Evolutionary conservation across 352 stramenopile genomes (phyloP).

Genomic region (Hyaloperonospora brassicae): DNA sequence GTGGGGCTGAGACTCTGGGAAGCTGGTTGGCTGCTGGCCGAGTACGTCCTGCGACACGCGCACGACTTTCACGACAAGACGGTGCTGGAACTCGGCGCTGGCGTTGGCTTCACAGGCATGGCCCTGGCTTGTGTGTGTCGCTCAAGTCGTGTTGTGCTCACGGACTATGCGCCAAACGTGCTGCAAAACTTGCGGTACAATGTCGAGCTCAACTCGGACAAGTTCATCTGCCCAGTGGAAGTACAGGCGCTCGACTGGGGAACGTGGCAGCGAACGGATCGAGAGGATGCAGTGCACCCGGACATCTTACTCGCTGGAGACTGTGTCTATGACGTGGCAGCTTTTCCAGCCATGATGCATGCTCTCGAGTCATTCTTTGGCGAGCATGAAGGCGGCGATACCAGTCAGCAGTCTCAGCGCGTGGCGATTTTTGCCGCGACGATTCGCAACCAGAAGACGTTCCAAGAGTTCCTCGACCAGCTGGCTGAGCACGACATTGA

Average conservation of each 20-base stretch:
- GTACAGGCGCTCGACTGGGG: conserved; percentile 68
- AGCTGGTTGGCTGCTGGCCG: conserved; percentile 63
- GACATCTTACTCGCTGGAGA: conserved; percentile 68
- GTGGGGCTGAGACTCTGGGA: conserved; percentile 82
- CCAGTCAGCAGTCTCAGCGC: conserved; percentile 9
- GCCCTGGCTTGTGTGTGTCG: conserved; percentile 37
- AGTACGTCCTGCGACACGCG: conserved; percentile 54
- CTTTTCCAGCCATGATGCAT: conserved; percentile 50
- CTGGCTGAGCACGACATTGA: conserved; percentile 42
- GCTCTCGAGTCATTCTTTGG: conserved; percentile 54
- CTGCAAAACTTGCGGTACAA: conserved; percentile 82
- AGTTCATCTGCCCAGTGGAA: conserved; percentile 40
- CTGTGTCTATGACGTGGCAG: conserved; percentile 64
- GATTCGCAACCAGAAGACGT: conserved; percentile 68
- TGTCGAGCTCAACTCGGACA: conserved; percentile 54
- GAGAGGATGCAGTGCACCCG: conserved; percentile 17
- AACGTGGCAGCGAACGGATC: conserved; percentile 39
- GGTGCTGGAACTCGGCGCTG: conserved; percentile 66
- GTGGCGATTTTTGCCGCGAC: conserved; percentile 70
- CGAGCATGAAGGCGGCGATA: conserved; percentile 3
- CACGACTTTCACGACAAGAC: conserved; percentile 40
- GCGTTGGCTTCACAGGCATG: conserved; percentile 65
- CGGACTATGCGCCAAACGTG: conserved; percentile 74
- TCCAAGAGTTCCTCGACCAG: conserved; percentile 63
- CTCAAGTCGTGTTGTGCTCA: conserved; percentile 44